A percentile compares a stretch with the other conserved stretches of the same genome.
These are phyloP conservation scores for Suhomyces prunicola DNA, from an alignment of 805 yeast species.

Conservation along the genomic window DNA sequence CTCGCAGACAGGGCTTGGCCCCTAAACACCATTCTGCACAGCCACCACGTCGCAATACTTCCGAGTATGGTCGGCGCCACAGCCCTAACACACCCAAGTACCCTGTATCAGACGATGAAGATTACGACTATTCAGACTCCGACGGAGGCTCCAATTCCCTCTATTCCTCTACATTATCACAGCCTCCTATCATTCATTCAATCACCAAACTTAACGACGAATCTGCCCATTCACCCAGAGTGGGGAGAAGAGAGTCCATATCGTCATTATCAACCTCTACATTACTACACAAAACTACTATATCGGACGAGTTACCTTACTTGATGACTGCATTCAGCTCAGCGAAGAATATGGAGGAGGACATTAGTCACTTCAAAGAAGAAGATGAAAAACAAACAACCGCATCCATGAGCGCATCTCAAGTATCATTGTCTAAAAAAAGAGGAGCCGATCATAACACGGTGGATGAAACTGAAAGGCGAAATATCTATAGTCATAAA, in stretches of 20 bases:
- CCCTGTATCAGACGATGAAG: constrained; percentile 12
- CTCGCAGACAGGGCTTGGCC: not conserved
- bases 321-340: constrained; percentile 65
- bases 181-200: constrained; percentile 39
- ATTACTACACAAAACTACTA: constrained; percentile 47
- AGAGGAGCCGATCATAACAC: not conserved
- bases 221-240: not conserved
- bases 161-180: constrained; percentile 18
- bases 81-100: constrained; percentile 3
- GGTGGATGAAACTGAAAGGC: not conserved
- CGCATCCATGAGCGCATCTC: not conserved
- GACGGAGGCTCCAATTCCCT: constrained; percentile 23
- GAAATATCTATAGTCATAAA: constrained; percentile 20
- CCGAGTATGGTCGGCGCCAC: constrained; percentile 3
- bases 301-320: constrained; percentile 63
- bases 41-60: not conserved
- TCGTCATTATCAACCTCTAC: constrained; percentile 33
- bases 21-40: not conserved
- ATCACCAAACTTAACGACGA: constrained; percentile 24
- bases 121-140: constrained; percentile 24
- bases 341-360: constrained; percentile 57
- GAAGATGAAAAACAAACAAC: constrained; percentile 13
- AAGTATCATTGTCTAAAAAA: not conserved
- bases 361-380: constrained; percentile 22
- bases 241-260: constrained; percentile 24